A percentile compares a stretch with the other conserved stretches of the same genome.
Evolutionary conservation across 179 eudicot species (phyloP).

Genomic region (Beta corolliflora): DNA sequence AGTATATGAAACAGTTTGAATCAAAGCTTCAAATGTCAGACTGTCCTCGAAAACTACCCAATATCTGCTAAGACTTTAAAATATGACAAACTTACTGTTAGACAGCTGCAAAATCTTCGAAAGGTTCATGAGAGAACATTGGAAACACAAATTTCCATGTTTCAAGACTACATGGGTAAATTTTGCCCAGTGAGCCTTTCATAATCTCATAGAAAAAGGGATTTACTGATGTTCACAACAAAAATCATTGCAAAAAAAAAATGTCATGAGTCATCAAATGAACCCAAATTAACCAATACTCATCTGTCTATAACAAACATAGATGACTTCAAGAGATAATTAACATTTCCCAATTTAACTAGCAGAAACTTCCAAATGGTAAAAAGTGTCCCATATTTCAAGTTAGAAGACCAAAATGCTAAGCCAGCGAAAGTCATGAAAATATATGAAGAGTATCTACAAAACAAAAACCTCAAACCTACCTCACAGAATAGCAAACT

Average conservation of each 20-base stretch:
- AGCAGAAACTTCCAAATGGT: neutral
- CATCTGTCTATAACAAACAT: neutral
- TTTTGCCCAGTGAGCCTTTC: neutral
- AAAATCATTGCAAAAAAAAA: neutral
- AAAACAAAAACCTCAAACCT: neutral
- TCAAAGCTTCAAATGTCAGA: slow-evolving; percentile 4
- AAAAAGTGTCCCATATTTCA: neutral
- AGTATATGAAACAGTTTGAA: neutral
- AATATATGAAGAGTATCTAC: neutral
- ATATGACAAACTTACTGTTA: neutral
- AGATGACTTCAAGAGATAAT: neutral
- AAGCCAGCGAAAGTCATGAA: too few relatives aligned
- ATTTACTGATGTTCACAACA: neutral
- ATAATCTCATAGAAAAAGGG: neutral
- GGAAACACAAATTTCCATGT: too few relatives aligned
- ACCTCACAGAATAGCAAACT: neutral
- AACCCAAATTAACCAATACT: neutral
- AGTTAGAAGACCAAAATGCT: too few relatives aligned
- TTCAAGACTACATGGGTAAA: neutral
- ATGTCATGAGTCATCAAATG: neutral
- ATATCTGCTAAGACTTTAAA: neutral
- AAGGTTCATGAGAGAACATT: neutral
- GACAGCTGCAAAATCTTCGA: neutral
- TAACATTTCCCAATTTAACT: neutral
- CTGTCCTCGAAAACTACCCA: slow-evolving; percentile 9